These are phyloP conservation scores for Gracilaria vermiculophylla DNA, from an alignment of 23 red algal species.

Conservation along the genomic window DNA sequence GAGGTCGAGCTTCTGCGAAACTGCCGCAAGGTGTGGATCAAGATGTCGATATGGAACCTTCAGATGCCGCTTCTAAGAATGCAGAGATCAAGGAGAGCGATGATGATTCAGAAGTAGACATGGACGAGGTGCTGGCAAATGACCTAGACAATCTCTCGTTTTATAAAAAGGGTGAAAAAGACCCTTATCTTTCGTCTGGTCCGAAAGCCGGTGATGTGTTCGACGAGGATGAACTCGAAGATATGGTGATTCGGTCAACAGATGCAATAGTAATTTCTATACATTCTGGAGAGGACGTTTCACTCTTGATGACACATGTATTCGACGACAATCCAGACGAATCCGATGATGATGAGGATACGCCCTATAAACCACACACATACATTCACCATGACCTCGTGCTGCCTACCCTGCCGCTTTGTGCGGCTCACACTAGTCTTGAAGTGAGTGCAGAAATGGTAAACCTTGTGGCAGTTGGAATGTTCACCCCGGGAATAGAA, in stretches of 20 bases:
- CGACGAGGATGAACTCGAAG: constrained; percentile 81
- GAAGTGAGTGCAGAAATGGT: neutral
- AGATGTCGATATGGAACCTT: constrained; percentile 37
- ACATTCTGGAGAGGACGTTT: constrained; percentile 69
- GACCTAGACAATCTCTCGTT: constrained; percentile 62
- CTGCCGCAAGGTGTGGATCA: constrained; percentile 35
- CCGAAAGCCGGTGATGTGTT: constrained; percentile 45
- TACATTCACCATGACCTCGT: constrained; percentile 97
- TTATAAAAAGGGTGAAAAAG: constrained; percentile 48
- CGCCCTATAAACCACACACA: constrained; percentile 62
- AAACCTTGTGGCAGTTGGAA: constrained; percentile 86
- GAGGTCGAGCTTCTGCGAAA: constrained; percentile 41
- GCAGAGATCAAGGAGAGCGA: constrained; percentile 1
- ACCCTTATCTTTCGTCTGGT: constrained; percentile 54
- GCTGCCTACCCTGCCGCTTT: constrained; percentile 85
- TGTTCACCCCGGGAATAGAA: constrained; percentile 88
- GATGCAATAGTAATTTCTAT: constrained; percentile 67
- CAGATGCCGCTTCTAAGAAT: neutral
- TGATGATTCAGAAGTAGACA: constrained; percentile 41
- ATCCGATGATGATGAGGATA: constrained; percentile 36
- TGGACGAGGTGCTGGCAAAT: constrained; percentile 67
- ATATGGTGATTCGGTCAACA: constrained; percentile 67
- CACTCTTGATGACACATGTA: constrained; percentile 61
- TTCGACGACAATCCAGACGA: constrained; percentile 65
- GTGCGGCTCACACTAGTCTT: constrained; percentile 66